These are phyloP conservation scores for Sistotremastrum suecicum DNA, from an alignment of 768 basidiomycete species.

Conservation along the genomic window DNA sequence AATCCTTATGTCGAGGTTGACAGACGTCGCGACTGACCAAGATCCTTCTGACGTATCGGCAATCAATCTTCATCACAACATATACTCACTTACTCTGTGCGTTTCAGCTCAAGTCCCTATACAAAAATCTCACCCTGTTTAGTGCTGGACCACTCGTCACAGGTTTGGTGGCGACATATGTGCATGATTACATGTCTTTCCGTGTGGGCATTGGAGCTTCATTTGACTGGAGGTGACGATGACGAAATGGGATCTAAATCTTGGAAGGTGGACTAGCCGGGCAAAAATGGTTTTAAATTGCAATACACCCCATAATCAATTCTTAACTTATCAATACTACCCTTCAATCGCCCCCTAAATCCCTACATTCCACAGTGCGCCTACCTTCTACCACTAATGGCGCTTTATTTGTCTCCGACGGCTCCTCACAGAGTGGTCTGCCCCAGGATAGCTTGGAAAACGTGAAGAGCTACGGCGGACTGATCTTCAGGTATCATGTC, in stretches of 20 bases:
- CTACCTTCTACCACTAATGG: too few species aligned
- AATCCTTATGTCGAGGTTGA: background rate
- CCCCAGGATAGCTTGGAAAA: conserved; percentile 2
- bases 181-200: conserved; percentile 77
- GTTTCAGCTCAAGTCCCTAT: conserved; percentile 15
- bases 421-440: background rate
- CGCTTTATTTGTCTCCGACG: background rate
- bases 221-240: conserved; percentile 69
- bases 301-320: too few species aligned
- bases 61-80: conserved; percentile 73
- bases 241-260: conserved; percentile 37
- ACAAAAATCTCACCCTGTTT: background rate
- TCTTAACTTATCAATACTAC: too few species aligned
- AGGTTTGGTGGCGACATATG: conserved; percentile 90
- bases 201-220: conserved; percentile 70
- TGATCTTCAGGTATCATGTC: conserved; percentile 5
- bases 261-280: conserved; percentile 61
- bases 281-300: too few species aligned
- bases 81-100: conserved; percentile 75
- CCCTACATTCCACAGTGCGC: too few species aligned
- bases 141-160: conserved; percentile 84
- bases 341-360: too few species aligned
- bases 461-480: conserved; percentile 2
- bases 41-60: conserved; percentile 68
- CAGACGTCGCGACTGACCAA: conserved; percentile 68